A percentile compares a stretch with the other conserved stretches of the same genome.
Evolutionary conservation across 805 yeast genomes (phyloP).

Genomic region (Yarrowia deformans): DNA sequence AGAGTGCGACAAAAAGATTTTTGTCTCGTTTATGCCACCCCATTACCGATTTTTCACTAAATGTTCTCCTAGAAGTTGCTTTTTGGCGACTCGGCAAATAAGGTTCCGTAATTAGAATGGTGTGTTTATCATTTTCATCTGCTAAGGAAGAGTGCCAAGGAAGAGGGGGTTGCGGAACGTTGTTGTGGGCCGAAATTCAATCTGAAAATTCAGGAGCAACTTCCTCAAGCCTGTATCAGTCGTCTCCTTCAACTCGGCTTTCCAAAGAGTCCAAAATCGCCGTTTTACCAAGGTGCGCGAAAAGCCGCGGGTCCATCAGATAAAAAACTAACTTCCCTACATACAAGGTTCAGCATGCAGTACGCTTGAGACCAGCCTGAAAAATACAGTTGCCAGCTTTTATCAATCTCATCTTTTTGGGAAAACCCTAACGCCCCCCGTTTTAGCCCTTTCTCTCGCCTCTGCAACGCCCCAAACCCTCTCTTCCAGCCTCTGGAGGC

Average conservation of each 20-base stretch:
- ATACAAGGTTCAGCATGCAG: constrained; percentile 8
- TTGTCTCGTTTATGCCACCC: too few relatives aligned
- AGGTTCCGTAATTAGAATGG: constrained; percentile 2
- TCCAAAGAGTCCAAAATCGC: too few relatives aligned
- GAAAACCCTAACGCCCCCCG: not conserved
- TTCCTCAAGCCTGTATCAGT: too few relatives aligned
- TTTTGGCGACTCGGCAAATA: not conserved
- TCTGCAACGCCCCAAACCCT: constrained; percentile 2
- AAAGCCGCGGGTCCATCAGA: not conserved
- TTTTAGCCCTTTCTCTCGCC: not conserved
- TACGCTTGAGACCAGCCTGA: not conserved
- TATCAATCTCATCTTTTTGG: constrained; percentile 6
- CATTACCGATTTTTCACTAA: too few relatives aligned
- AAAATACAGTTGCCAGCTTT: constrained; percentile 1
- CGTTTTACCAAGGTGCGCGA: too few relatives aligned
- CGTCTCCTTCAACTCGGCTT: too few relatives aligned
- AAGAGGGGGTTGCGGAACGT: not conserved
- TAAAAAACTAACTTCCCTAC: not conserved
- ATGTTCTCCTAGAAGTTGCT: too few relatives aligned
- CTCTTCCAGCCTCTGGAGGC: not conserved
- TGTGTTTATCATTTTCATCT: constrained; percentile 32
- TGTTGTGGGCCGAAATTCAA: not conserved
- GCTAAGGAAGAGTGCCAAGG: constrained; percentile 35
- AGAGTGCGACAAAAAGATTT: too few relatives aligned
- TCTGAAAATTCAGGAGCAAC: too few relatives aligned